Evolutionary conservation across 2,329 filamentous ascomycete species (phyloP), one percentile per base, ranked within the genome.

Genomic region (Botrytis galanthina): DNA sequence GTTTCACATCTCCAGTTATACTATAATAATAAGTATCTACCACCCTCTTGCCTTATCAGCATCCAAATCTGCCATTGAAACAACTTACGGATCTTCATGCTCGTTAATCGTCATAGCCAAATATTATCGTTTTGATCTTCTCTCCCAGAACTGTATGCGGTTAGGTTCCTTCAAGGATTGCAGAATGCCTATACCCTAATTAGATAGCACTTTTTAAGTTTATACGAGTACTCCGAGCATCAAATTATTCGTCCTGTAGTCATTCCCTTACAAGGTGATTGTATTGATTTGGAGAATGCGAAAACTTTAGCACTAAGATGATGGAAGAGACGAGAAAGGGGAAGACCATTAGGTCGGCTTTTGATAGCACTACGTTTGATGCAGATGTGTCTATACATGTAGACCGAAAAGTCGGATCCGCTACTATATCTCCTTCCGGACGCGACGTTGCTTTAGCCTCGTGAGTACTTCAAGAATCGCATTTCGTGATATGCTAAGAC

Each of bases 371-470:
- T 72, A 97, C 93, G 48, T 98, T 97, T 78, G 93, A 94, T 78
- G 89, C 91, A 76, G 92, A 97, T 83, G 91, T 92, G 70, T 93
- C 91, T 1, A 95, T 98, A 78, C 90, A 93, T 79, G 92, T 98
- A 70, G 91, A 95, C 51, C 79, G 80, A 35, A 79, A 80, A 61
- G 93, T 97, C 70, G 94, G 94, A 66, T 97, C 95, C 9, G 95
- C 95, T 78, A 95, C 94, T 74, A 97, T 98, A 82, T 97, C 95
- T 32, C 95, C 95, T 3, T 95, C 92, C 75, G 94, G 95, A 67
- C 89, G 95, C 78, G 95, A 98, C 84, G 90, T 98, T 73, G 95
- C 95, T 51, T 86, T 98, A 76, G 95, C 94, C 72, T 97, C 94
- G 87, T 87, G 82, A 42, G 71, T 72, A 48, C n/a, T 22, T 60